phyloP scores from a whole-genome alignment of 2,329 filamentous ascomycete species.

The Gnomoniopsis smithogilvyi region DNA sequence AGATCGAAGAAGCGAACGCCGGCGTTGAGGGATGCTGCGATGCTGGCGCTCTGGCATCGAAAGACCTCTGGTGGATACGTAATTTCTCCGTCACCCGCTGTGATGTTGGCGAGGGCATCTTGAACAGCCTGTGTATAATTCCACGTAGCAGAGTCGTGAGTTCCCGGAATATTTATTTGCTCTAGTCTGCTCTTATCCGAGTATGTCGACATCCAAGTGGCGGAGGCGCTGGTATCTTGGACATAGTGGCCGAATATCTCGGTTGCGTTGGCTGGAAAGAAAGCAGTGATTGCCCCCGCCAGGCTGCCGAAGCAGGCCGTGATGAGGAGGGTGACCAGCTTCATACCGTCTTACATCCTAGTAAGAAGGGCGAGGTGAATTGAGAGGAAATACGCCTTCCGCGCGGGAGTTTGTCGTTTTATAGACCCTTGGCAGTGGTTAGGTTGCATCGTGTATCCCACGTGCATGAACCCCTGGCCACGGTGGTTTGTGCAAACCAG shows the following conservation, averaged over 20 bases:
- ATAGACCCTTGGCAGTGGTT: no score
- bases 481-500: no score
- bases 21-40: constrained; percentile 38
- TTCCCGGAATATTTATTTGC: constrained; percentile 48
- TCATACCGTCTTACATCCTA: not conserved
- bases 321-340: not conserved
- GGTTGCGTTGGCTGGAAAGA: constrained; percentile 29
- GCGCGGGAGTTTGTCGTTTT: no score
- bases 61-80: constrained; percentile 29
- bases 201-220: constrained; percentile 44
- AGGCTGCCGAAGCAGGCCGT: not conserved
- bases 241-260: constrained; percentile 39
- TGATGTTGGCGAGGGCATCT: constrained; percentile 34
- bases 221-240: constrained; percentile 17
- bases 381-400: no score
- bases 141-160: constrained; percentile 49
- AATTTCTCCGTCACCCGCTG: constrained; percentile 33
- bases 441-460: no score
- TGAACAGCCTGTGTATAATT: constrained; percentile 44
- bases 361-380: no score
- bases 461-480: no score
- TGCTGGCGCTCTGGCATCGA: constrained; percentile 37
- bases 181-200: constrained; percentile 39
- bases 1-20: constrained; percentile 50
- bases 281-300: not conserved